Evolutionary conservation across 2,329 filamentous ascomycete genomes (phyloP).

Genomic region (Mycogone perniciosa): DNA sequence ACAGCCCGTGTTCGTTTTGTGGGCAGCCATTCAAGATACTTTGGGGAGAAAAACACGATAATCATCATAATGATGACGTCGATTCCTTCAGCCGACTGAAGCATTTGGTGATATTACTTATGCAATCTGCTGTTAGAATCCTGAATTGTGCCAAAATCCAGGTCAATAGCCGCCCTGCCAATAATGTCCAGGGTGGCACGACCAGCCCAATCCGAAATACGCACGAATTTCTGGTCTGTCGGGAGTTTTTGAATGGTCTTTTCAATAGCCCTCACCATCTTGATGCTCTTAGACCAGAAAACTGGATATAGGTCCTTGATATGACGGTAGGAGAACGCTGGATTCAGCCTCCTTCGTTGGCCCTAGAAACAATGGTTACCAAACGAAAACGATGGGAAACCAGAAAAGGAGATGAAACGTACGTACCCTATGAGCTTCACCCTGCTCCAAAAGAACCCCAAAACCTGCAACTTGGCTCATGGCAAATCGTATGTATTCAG

Average conservation of each 20-base stretch:
- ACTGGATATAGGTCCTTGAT: conserved; percentile 28
- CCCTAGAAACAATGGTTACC: neutral
- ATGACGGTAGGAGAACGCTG: conserved; percentile 27
- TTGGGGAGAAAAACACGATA: neutral
- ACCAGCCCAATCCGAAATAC: conserved; percentile 16
- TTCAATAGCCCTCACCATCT: conserved; percentile 17
- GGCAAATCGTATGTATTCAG: conserved; percentile 52
- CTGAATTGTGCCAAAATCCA: neutral
- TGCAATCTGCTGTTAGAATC: neutral
- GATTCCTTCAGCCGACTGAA: neutral
- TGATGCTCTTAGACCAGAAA: conserved; percentile 26
- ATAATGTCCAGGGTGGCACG: conserved; percentile 31
- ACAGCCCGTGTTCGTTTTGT: conserved; percentile 14
- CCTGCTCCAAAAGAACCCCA: conserved; percentile 26
- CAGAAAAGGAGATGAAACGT: neutral
- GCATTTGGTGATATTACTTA: neutral
- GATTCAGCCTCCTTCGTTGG: conserved; percentile 26
- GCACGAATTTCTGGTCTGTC: neutral
- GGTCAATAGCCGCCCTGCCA: conserved; percentile 23
- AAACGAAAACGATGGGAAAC: no score
- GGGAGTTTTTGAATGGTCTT: neutral
- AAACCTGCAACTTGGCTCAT: conserved; percentile 77
- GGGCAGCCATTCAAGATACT: conserved; percentile 1
- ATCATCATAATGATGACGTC: neutral
- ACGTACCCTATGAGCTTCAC: conserved; percentile 26